Evolutionary conservation across 139 green algal species (phyloP), one percentile per base, ranked within the genome.

Genomic region (Chlorella sp.): DNA sequence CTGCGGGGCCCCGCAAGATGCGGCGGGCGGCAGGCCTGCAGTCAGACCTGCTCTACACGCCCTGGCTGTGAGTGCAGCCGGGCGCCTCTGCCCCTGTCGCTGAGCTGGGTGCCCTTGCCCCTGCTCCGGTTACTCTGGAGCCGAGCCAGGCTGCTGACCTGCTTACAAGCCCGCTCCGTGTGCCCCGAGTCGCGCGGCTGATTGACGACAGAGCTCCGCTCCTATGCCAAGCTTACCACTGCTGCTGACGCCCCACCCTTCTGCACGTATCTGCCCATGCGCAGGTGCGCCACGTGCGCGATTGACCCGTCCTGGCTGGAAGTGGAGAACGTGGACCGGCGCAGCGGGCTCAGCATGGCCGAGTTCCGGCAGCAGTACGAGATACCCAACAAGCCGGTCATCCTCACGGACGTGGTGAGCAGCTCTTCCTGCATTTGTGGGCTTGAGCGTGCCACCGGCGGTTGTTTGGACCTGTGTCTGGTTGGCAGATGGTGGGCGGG

Each of bases 21-120:
- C 76, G 87, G 6, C 51, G 51, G 3, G 75, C 91, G 9, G 16
- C 30, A 11, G 87, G 89, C 30, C 81, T 96, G 40, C 94, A 92
- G 86, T 93, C 88, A 26, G 96, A 99, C 87, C 76, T 98, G 62
- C 89, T 99, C 54, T 97, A 98, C 90, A 94, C 97, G 81, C 88
- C 95, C 26, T 98, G 94, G 92, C 90, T 94, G 60, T 98, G 56
- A 62, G 72, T 38, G 13, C 3, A 76, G 16, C 16, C 90, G 11
- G 84, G 90, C 34, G 74, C 88, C 26, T 65, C 51, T 0, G 84
- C 90, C 14, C 98, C 96, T 95, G 81, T 98, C 51, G 83, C 90
- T 78, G 51, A 79, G 7, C 64, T 36, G 64, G 58, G 41, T 76
- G 70, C 70, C n/a, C n/a, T n/a, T n/a, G n/a, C n/a, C n/a, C 74